These are phyloP conservation scores for Tarenaya hassleriana DNA, from an alignment of 345 rosid genomes.

Conservation along the genomic window DNA sequence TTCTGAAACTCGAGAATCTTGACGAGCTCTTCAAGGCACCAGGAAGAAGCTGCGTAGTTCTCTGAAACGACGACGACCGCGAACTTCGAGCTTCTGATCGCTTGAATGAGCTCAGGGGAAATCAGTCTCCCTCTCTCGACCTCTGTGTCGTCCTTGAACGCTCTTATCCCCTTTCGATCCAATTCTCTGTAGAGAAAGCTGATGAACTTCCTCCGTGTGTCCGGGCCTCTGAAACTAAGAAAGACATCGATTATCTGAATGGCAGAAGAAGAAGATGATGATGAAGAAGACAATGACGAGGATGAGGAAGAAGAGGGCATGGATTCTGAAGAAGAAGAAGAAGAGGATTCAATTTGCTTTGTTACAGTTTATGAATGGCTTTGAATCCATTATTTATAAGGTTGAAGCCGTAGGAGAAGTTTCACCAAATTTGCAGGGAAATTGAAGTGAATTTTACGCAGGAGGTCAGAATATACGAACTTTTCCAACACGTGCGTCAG, in stretches of 20 bases:
- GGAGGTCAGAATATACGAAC: too few relatives aligned
- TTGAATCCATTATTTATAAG: too few relatives aligned
- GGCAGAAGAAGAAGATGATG: constrained; percentile 20
- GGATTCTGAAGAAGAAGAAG: constrained; percentile 14
- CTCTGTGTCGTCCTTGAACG: constrained; percentile 28
- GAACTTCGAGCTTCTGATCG: constrained; percentile 25
- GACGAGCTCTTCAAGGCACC: constrained; percentile 28
- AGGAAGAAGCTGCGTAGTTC: constrained; percentile 18
- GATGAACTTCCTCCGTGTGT: constrained; percentile 27
- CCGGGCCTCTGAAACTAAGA: constrained; percentile 31
- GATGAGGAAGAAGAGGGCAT: constrained; percentile 18
- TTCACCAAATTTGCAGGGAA: too few relatives aligned
- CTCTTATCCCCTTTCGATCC: constrained; percentile 11
- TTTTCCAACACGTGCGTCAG: too few relatives aligned
- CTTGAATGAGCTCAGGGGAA: constrained; percentile 25
- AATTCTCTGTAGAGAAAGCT: constrained; percentile 26
- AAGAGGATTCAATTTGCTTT: constrained; percentile 15
- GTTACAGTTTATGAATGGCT: constrained; percentile 2
- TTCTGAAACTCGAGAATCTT: constrained; percentile 17
- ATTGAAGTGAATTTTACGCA: too few relatives aligned
- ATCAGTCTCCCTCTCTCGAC: constrained; percentile 22
- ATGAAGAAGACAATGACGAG: constrained; percentile 9
- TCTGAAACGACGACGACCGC: constrained; percentile 29
- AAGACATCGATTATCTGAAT: constrained; percentile 25
- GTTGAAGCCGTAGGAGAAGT: too few relatives aligned